Conservation (phyloP, 768 basidiomycete genomes). For the Tephrocybe sp. region DNA sequence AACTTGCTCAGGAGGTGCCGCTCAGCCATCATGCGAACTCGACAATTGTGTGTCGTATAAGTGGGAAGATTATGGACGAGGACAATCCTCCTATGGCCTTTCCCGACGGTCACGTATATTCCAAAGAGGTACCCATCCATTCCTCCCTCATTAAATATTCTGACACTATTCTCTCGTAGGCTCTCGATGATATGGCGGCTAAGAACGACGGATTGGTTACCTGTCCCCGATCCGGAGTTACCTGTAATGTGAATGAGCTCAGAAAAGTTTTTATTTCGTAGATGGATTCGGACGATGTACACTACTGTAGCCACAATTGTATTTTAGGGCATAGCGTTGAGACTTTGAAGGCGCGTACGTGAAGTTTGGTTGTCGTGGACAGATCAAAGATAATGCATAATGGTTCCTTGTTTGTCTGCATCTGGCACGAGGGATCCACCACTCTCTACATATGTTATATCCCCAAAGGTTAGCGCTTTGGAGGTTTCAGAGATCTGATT, state of each 20-base stretch:
- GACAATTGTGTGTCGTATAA: slow-evolving; percentile 90
- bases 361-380: too few species aligned
- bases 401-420: too few species aligned
- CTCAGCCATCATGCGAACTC: slow-evolving; percentile 94
- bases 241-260: slow-evolving; percentile 63
- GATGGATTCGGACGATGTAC: slow-evolving; percentile 10
- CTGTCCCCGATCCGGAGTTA: slow-evolving; percentile 74
- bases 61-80: slow-evolving; percentile 92
- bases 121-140: slow-evolving; percentile 67
- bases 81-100: slow-evolving; percentile 92
- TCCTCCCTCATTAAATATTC: slow-evolving; percentile 8
- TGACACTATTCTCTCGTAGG: slow-evolving; percentile 43
- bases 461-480: too few species aligned
- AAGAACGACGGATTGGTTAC: slow-evolving; percentile 78
- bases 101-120: slow-evolving; percentile 90
- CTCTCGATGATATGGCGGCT: slow-evolving; percentile 83
- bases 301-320: not conserved
- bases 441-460: too few species aligned
- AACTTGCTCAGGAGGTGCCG: slow-evolving; percentile 84
- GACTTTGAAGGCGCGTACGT: too few species aligned
- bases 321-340: too few species aligned
- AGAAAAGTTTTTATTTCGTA: slow-evolving; percentile 92
- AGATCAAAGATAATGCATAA: too few species aligned
- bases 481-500: too few species aligned
- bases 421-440: too few species aligned